Base-by-base conservation (phyloP, 805 yeast species). In the Pichia sporocuriosa region DNA sequence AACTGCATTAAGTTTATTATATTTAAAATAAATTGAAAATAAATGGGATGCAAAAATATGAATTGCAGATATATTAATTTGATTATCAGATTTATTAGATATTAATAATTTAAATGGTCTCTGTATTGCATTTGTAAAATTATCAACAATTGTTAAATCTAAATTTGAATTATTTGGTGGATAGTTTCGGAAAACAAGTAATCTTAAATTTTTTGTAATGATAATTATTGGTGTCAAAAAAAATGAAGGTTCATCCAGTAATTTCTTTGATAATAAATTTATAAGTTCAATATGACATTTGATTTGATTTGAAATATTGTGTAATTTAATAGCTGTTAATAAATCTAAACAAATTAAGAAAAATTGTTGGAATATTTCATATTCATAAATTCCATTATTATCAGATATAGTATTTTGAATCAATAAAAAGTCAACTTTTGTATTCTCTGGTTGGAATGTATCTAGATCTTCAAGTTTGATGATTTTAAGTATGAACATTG, bases 31-130 rank as follows among this genome's bases (percentile, higher is more conserved):
- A 17, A 35, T 35, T n/a, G 44, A 35, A 17, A 41, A 41, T 19
- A 41, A 19, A 19, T 41, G 37, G 4, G 44, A 35, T 12, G 44
- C 32, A 41, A 41, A 41, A 4, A 41, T 36, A 20, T 41, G 44
- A 10, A 41, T 21, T 15, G 44, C 44, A 16, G 44, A 41, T 7
- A 41, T 32, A 16, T 41, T 41, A 20, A 41, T 41, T 19, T 15
- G 24, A 16, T 25, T 35, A 10, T 41, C 44, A 2, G 44, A 35
- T 28, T 41, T 41, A 26, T 41, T 41, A 12, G 44, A 41, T 4
- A 41, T 35, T 9, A 41, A 19, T 5, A 36, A 22, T 24, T 41
- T 41, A 21, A 41, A 35, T 12, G 44, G 44, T n/a, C 34, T 24
- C 19, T 41, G 44, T 7, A 41, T 32, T 4, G 37, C 19, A 15